These are phyloP conservation scores for Nicotiana otophora DNA, from an alignment of 257 asterid species.

Conservation along the genomic window DNA sequence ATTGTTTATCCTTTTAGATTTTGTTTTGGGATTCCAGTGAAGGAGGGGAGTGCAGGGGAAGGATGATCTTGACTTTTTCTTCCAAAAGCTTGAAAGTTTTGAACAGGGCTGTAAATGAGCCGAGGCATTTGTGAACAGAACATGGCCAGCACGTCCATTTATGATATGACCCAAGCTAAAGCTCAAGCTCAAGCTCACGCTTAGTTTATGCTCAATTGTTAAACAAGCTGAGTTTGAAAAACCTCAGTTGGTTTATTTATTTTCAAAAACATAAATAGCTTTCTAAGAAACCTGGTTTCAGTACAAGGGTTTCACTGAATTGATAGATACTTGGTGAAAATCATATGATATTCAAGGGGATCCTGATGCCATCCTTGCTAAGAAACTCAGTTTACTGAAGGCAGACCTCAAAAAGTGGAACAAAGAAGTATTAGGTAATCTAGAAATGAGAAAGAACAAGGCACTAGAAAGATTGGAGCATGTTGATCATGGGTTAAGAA, in stretches of 20 bases:
- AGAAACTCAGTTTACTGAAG: too few relatives aligned
- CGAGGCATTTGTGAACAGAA: neutral
- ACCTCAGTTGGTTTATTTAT: neutral
- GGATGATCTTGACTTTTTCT: neutral
- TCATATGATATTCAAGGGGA: too few relatives aligned
- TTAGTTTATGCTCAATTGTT: neutral
- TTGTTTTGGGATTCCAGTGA: neutral
- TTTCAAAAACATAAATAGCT: neutral
- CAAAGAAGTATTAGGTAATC: too few relatives aligned
- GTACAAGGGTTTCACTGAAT: too few relatives aligned
- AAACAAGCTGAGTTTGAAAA: neutral
- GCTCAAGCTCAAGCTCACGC: neutral
- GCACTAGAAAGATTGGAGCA: too few relatives aligned
- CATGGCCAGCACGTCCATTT: neutral
- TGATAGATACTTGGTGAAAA: too few relatives aligned
- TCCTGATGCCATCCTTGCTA: too few relatives aligned
- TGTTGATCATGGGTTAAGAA: too few relatives aligned
- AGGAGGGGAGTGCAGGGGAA: neutral
- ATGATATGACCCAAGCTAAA: neutral
- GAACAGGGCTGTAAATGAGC: neutral
- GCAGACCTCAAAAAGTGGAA: too few relatives aligned
- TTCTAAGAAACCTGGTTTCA: too few relatives aligned
- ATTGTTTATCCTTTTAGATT: neutral
- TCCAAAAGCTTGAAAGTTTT: neutral
- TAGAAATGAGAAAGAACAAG: too few relatives aligned